Conservation (phyloP, 1,139 yeast species). For the Kodamaea sp. region DNA sequence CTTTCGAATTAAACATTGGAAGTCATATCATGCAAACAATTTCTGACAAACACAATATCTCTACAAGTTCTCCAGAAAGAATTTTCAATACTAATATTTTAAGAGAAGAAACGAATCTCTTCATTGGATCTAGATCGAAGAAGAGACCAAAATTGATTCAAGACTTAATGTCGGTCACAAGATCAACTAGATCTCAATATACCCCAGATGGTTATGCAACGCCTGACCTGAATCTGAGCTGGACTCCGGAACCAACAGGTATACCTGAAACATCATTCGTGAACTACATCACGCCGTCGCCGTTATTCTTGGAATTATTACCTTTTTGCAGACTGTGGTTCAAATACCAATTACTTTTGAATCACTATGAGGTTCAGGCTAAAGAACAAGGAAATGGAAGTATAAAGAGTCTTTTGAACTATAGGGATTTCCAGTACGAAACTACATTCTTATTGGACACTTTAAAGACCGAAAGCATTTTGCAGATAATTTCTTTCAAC, state of each 20-base stretch:
- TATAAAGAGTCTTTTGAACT: constrained; percentile 31
- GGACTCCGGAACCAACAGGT: constrained; percentile 18
- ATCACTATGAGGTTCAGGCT: constrained; percentile 24
- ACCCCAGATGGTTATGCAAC: neutral
- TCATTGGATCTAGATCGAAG: constrained; percentile 22
- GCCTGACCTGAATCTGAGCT: constrained; percentile 1
- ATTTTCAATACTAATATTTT: constrained; percentile 12
- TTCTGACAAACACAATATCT: neutral
- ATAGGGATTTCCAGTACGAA: constrained; percentile 38
- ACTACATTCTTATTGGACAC: constrained; percentile 13
- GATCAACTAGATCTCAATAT: constrained; percentile 13
- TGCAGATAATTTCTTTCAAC: too few relatives aligned
- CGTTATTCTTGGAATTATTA: constrained; percentile 30
- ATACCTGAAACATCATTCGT: constrained; percentile 22
- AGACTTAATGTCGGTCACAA: constrained; percentile 15
- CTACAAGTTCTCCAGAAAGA: neutral
- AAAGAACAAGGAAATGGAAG: constrained; percentile 19
- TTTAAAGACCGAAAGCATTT: too few relatives aligned
- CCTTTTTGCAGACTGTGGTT: constrained; percentile 40
- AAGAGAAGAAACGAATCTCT: constrained; percentile 12
- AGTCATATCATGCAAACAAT: constrained; percentile 13
- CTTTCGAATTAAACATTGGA: constrained; percentile 43
- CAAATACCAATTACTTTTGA: constrained; percentile 31
- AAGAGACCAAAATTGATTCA: constrained; percentile 20
- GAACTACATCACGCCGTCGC: constrained; percentile 13